These are phyloP conservation scores for Beauveria rudraprayagi DNA, from an alignment of 2,329 filamentous ascomycete species.

Conservation along the genomic window DNA sequence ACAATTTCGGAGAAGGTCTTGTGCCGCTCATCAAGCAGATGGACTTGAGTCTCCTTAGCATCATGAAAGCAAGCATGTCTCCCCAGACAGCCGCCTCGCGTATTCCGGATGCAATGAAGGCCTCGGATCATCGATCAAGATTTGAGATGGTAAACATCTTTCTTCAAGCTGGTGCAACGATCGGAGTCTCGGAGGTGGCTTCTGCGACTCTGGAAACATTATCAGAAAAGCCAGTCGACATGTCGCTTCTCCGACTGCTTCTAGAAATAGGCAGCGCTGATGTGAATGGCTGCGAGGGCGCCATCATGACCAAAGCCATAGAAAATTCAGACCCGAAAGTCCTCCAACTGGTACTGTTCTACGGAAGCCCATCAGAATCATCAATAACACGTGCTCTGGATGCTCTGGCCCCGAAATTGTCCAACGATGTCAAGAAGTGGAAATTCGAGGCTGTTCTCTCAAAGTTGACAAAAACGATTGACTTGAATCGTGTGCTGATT, in stretches of 20 bases:
- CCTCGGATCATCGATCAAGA: slow-evolving; percentile 33
- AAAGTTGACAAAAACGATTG: slow-evolving; percentile 33
- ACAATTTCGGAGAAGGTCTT: slow-evolving; percentile 42
- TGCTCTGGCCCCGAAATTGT: slow-evolving; percentile 34
- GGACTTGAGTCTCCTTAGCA: slow-evolving; percentile 38
- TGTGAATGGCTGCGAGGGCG: slow-evolving; percentile 40
- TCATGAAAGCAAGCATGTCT: slow-evolving; percentile 38
- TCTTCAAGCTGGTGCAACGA: slow-evolving; percentile 36
- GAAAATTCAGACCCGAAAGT: slow-evolving; percentile 38
- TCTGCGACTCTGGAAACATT: slow-evolving; percentile 35
- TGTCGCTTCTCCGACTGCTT: slow-evolving; percentile 39
- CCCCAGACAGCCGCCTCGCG: slow-evolving; percentile 40
- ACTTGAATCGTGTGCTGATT: slow-evolving; percentile 38
- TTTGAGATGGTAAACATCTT: slow-evolving; percentile 40
- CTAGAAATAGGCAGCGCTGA: slow-evolving; percentile 45
- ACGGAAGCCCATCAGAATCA: slow-evolving; percentile 36
- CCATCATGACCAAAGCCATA: slow-evolving; percentile 33
- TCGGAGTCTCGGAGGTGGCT: slow-evolving; percentile 34
- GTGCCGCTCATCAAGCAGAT: slow-evolving; percentile 39
- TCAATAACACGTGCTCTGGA: slow-evolving; percentile 37
- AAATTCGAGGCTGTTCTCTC: slow-evolving; percentile 42
- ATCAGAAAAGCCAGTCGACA: slow-evolving; percentile 38
- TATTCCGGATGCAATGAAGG: slow-evolving; percentile 39
- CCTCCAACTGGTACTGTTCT: slow-evolving; percentile 37
- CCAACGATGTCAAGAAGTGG: slow-evolving; percentile 36